These are phyloP conservation scores for Arachnomyces sp. DNA, from an alignment of 2,329 filamentous ascomycete species.

Conservation along the genomic window DNA sequence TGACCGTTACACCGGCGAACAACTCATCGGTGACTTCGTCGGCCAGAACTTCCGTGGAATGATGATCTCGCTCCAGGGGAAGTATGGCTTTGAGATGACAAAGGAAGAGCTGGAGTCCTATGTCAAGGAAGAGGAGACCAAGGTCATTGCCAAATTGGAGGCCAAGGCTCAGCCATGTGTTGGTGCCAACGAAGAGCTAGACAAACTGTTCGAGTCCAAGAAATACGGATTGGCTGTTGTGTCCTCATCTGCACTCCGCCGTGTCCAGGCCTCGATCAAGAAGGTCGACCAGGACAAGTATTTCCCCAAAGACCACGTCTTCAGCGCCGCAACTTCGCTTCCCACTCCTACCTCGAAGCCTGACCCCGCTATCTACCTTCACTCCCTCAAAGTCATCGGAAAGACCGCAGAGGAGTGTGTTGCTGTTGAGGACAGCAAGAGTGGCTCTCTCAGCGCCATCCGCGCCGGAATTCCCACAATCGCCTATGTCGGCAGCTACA, in stretches of 20 bases:
- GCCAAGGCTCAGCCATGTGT: conserved; percentile 60
- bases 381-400: conserved; percentile 66
- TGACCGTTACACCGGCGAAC: conserved; percentile 67
- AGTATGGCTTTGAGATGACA: conserved; percentile 64
- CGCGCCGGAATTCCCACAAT: conserved; percentile 73
- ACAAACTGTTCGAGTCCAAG: conserved; percentile 52
- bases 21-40: conserved; percentile 79
- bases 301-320: conserved; percentile 69
- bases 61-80: conserved; percentile 67
- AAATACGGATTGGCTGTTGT: conserved; percentile 74
- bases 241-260: conserved; percentile 68
- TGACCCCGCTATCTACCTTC: conserved; percentile 79
- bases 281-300: conserved; percentile 74
- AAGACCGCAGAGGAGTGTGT: conserved; percentile 65
- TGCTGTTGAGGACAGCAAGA: conserved; percentile 83
- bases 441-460: conserved; percentile 68
- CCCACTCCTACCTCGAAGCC: conserved; percentile 79
- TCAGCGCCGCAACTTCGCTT: conserved; percentile 73
- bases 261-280: conserved; percentile 69
- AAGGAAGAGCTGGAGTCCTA: conserved; percentile 64
- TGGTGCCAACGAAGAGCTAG: conserved; percentile 61
- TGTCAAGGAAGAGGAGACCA: conserved; percentile 70
- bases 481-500: conserved; percentile 77
- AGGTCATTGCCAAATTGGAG: conserved; percentile 73
- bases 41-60: conserved; percentile 94